phyloP scores from a whole-genome alignment of 225 moss, liverwort and hornwort genomes.

The Polytrichum commune region DNA sequence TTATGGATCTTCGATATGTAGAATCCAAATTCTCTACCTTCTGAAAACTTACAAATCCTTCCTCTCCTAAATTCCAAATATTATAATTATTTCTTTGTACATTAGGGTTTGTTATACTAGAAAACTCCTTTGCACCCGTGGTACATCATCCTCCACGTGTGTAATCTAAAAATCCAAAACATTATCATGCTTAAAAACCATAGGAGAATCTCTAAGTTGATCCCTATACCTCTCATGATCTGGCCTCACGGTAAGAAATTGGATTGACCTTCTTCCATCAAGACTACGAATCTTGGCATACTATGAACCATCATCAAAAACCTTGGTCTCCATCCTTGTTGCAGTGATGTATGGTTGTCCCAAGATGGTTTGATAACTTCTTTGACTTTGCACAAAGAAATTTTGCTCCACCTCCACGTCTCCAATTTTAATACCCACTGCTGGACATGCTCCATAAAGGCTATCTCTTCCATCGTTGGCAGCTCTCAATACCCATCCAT shows the following conservation, averaged over 20 bases:
- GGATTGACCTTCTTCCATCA: not conserved
- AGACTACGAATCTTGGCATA: not conserved
- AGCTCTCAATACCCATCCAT: not conserved
- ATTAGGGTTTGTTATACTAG: not conserved
- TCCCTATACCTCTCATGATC: too few species aligned
- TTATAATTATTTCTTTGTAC: not conserved
- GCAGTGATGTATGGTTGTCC: not conserved
- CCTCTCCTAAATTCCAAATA: not conserved
- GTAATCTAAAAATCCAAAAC: too few species aligned
- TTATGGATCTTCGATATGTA: not conserved
- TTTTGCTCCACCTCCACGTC: not conserved
- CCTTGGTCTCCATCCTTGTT: conserved; percentile 4
- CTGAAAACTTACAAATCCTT: not conserved
- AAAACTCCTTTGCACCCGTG: not conserved
- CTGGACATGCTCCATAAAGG: conserved; percentile 2
- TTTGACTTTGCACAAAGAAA: not conserved
- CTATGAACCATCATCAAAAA: not conserved
- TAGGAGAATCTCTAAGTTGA: not conserved
- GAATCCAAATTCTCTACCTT: not conserved
- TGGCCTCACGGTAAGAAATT: not conserved
- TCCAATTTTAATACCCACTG: not conserved
- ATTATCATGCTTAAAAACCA: not conserved
- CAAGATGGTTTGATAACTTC: not conserved
- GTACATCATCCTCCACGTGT: not conserved
- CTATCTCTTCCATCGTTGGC: not conserved